Percentiles rank a stretch among this genome's conserved stretches.
These are phyloP conservation scores for Aspergillus ochraceus DNA, from an alignment of 2,329 filamentous ascomycete genomes.

Conservation along the genomic window DNA sequence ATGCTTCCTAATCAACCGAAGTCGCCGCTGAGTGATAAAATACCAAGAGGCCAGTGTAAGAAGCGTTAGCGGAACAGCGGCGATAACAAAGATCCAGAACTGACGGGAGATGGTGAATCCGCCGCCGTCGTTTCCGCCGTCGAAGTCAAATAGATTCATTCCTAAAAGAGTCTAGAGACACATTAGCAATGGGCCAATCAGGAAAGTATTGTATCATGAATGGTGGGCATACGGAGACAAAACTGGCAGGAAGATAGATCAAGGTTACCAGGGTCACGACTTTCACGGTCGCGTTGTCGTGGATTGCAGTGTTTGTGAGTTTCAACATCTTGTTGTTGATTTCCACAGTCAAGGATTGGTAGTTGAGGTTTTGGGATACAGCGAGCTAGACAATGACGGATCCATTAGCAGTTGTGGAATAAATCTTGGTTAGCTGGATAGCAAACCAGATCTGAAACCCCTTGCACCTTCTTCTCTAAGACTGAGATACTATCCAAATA, in stretches of 20 bases:
- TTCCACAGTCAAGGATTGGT: constrained; percentile 12
- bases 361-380: constrained; percentile 12
- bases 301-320: constrained; percentile 17
- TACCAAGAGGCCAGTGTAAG: constrained; percentile 17
- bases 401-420: not conserved
- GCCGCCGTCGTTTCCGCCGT: constrained; percentile 1
- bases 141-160: constrained; percentile 23
- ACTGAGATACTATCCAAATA: constrained; percentile 14
- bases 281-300: constrained; percentile 27
- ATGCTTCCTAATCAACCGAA: not conserved
- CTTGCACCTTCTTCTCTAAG: constrained; percentile 18
- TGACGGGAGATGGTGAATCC: constrained; percentile 15
- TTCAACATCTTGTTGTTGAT: constrained; percentile 19
- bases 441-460: constrained; percentile 16
- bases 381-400: constrained; percentile 10
- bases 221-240: constrained; percentile 33
- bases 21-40: constrained; percentile 3
- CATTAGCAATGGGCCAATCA: not conserved
- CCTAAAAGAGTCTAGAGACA: constrained; percentile 19
- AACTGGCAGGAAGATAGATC: constrained; percentile 37
- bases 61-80: constrained; percentile 14
- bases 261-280: constrained; percentile 29
- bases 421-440: no score
- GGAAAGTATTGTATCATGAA: not conserved
- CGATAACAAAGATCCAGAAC: constrained; percentile 22